Evolutionary conservation across 2,329 filamentous ascomycete species (phyloP).

Genomic region (Talaromyces marneffei): DNA sequence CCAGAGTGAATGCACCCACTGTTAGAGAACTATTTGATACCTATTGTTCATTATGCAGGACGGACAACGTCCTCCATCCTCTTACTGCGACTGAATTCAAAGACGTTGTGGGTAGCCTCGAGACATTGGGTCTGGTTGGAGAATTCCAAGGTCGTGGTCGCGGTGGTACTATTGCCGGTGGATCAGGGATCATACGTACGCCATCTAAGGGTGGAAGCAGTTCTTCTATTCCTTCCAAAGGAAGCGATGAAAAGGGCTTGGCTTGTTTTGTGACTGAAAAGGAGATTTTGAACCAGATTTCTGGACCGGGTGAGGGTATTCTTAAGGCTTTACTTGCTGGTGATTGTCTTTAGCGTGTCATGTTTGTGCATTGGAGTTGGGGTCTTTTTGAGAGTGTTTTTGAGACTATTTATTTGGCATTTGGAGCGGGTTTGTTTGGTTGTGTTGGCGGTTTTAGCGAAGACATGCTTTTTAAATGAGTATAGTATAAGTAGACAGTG

Average conservation of each 20-base stretch:
- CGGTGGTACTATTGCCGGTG: constrained; percentile 52
- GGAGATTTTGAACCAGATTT: constrained; percentile 67
- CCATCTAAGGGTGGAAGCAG: constrained; percentile 62
- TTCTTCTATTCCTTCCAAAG: constrained; percentile 47
- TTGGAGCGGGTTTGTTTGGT: constrained; percentile 6
- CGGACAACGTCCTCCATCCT: constrained; percentile 82
- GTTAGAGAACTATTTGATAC: constrained; percentile 78
- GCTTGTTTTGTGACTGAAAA: constrained; percentile 74
- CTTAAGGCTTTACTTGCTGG: constrained; percentile 36
- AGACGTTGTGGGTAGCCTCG: constrained; percentile 82
- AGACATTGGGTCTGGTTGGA: constrained; percentile 76
- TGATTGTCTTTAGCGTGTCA: constrained; percentile 26
- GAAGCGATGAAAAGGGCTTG: constrained; percentile 69
- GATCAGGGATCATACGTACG: constrained; percentile 52
- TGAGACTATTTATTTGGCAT: background rate
- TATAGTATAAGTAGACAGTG: background rate
- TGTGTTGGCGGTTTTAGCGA: background rate
- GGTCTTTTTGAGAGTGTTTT: background rate
- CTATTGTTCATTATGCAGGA: constrained; percentile 75
- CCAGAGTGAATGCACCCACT: constrained; percentile 59
- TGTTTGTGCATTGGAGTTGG: background rate
- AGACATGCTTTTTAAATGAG: background rate
- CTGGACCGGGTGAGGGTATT: constrained; percentile 47
- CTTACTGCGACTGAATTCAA: constrained; percentile 88
- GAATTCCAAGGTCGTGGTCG: constrained; percentile 64